phyloP scores from a whole-genome alignment of 345 rosid genomes.

The Eucalyptus sp. region DNA sequence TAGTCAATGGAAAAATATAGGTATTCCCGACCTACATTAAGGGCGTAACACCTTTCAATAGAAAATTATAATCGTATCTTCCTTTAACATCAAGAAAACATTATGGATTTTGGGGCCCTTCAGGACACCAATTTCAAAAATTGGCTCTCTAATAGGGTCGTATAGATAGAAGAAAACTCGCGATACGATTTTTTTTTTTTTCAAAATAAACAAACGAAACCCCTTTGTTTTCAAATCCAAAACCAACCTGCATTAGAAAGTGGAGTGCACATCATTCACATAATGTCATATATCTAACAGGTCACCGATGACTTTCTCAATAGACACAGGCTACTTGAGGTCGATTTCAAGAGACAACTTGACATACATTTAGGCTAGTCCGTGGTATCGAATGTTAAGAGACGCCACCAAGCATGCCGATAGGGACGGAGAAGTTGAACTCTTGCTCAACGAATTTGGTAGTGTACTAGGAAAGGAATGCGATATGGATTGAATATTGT shows the following conservation, averaged over 20 bases:
- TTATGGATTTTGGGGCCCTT: not conserved
- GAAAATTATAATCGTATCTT: not conserved
- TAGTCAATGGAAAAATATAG: not conserved
- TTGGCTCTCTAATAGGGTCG: not conserved
- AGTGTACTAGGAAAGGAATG: not conserved
- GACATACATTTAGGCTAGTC: not conserved
- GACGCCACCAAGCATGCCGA: no score
- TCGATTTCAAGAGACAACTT: not conserved
- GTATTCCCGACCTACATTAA: not conserved
- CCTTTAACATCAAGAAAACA: not conserved
- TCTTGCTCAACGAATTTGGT: not conserved
- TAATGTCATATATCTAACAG: no score
- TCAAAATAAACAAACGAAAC: not conserved
- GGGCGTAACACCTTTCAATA: not conserved
- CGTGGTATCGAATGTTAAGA: no score
- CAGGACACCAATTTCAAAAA: not conserved
- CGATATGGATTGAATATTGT: not conserved
- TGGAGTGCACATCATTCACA: not conserved
- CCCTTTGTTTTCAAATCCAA: not conserved
- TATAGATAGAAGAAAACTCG: not conserved
- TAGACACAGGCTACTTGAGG: fast-evolving
- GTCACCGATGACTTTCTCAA: not conserved
- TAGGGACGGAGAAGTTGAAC: no score
- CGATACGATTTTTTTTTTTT: not conserved
- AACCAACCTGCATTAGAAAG: not conserved